Percentiles rank a stretch among this genome's conserved stretches.
These are phyloP conservation scores for Sanghuangporus weigelae DNA, from an alignment of 1,284 basidiomycete species.

Conservation along the genomic window DNA sequence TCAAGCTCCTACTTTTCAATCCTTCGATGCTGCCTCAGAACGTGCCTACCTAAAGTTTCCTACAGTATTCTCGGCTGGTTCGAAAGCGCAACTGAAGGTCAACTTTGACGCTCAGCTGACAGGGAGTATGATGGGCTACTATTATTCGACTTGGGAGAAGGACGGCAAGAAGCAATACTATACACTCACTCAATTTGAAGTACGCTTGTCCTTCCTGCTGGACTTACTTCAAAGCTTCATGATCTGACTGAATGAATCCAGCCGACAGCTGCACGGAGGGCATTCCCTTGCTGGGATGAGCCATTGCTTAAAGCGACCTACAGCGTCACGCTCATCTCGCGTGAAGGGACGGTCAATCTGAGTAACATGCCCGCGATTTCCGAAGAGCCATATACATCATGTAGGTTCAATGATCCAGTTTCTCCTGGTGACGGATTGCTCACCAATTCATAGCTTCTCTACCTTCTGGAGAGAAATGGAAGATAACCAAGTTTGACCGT, in stretches of 20 bases:
- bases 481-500: slow-evolving; percentile 73
- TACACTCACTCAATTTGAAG: slow-evolving; percentile 80
- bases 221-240: slow-evolving; percentile 21
- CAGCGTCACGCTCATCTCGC: slow-evolving; percentile 79
- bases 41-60: slow-evolving; percentile 58
- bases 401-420: neutral
- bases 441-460: neutral
- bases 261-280: slow-evolving; percentile 81
- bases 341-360: slow-evolving; percentile 68
- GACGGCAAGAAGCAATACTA: slow-evolving; percentile 62
- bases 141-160: slow-evolving; percentile 51
- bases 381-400: slow-evolving; percentile 39
- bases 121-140: slow-evolving; percentile 71
- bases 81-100: slow-evolving; percentile 59
- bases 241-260: slow-evolving; percentile 35
- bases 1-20: slow-evolving; percentile 41
- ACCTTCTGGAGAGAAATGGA: slow-evolving; percentile 53
- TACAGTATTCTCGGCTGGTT: slow-evolving; percentile 51
- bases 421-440: neutral
- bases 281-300: slow-evolving; percentile 92
- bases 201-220: slow-evolving; percentile 23
- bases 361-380: slow-evolving; percentile 83
- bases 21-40: slow-evolving; percentile 60
- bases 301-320: slow-evolving; percentile 90
- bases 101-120: slow-evolving; percentile 62